These are phyloP conservation scores for Mortierella sp. DNA, from an alignment of 371 early-diverging fungal genomes.

Conservation along the genomic window DNA sequence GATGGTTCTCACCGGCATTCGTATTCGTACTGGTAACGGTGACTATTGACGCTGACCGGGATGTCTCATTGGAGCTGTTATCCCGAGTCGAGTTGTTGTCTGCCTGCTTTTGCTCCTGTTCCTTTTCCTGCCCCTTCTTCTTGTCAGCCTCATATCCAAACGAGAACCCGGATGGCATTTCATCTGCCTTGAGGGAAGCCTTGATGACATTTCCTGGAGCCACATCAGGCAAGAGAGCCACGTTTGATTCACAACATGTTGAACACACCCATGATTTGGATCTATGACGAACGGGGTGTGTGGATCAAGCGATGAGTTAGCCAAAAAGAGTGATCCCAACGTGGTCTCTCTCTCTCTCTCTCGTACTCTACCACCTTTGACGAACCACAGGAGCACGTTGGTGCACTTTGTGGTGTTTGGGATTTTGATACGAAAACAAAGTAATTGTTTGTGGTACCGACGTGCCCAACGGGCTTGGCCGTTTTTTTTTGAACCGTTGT, in stretches of 20 bases:
- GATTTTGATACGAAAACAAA: too few relatives aligned
- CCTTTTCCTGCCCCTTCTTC: constrained; percentile 24
- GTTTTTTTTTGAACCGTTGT: neutral
- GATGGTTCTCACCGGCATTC: neutral
- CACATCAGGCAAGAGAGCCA: constrained; percentile 40
- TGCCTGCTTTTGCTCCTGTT: neutral
- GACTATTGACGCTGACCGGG: neutral
- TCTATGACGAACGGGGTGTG: constrained; percentile 9
- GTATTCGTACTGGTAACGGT: neutral
- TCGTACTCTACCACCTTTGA: too few relatives aligned
- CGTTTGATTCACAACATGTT: constrained; percentile 27
- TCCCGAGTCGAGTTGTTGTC: neutral
- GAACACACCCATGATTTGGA: constrained; percentile 49
- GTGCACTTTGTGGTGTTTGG: too few relatives aligned
- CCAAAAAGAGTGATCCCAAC: too few relatives aligned
- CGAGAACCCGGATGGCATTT: constrained; percentile 51
- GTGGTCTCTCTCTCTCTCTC: too few relatives aligned
- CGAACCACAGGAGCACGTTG: too few relatives aligned
- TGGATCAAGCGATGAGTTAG: too few relatives aligned
- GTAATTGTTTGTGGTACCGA: too few relatives aligned
- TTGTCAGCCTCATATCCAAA: constrained; percentile 51
- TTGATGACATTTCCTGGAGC: constrained; percentile 47
- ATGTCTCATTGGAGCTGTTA: neutral
- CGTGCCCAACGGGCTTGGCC: too few relatives aligned
- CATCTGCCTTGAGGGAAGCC: constrained; percentile 40